Evolutionary conservation across 1,284 basidiomycete genomes (phyloP).

Genomic region (Peniophora sp.): DNA sequence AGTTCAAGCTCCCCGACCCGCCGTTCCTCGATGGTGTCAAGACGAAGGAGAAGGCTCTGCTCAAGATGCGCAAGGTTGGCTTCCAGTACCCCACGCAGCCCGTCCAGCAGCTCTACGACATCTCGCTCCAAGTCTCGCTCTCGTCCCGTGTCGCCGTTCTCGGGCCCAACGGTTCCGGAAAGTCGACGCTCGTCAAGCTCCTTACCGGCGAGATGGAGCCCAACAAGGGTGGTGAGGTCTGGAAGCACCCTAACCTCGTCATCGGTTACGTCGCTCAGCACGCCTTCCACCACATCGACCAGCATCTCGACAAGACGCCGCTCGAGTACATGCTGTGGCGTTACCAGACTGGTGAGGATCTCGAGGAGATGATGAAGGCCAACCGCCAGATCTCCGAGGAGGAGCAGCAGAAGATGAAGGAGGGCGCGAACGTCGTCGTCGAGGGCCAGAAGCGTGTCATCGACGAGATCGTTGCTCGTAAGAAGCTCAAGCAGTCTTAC

Average conservation of each 20-base stretch:
- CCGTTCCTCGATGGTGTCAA: slow-evolving; percentile 98
- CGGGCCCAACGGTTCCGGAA: slow-evolving; percentile 96
- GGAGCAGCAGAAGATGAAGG: slow-evolving; percentile 95
- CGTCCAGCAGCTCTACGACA: slow-evolving; percentile 89
- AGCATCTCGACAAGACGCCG: slow-evolving; percentile 96
- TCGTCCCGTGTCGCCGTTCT: slow-evolving; percentile 96
- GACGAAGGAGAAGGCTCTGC: slow-evolving; percentile 96
- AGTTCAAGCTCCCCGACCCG: slow-evolving; percentile 93
- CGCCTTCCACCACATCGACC: slow-evolving; percentile 98
- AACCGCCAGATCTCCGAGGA: slow-evolving; percentile 82
- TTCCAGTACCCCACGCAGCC: slow-evolving; percentile 91
- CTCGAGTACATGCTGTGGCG: slow-evolving; percentile 99
- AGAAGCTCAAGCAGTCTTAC: slow-evolving; percentile 99
- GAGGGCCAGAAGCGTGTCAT: slow-evolving; percentile 94
- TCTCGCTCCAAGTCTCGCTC: slow-evolving; percentile 92
- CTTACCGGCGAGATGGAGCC: slow-evolving; percentile 97
- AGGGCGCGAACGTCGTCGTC: slow-evolving; percentile 78
- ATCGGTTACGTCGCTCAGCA: slow-evolving; percentile 98
- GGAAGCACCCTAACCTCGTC: slow-evolving; percentile 99
- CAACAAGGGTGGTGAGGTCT: slow-evolving; percentile 93
- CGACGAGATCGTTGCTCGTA: slow-evolving; percentile 85
- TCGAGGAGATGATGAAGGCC: slow-evolving; percentile 94
- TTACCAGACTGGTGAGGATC: slow-evolving; percentile 98
- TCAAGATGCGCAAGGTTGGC: slow-evolving; percentile 97
- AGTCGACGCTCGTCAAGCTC: slow-evolving; percentile 98